Conservation (phyloP, 768 basidiomycete species). For the Trametes meyenii region DNA sequence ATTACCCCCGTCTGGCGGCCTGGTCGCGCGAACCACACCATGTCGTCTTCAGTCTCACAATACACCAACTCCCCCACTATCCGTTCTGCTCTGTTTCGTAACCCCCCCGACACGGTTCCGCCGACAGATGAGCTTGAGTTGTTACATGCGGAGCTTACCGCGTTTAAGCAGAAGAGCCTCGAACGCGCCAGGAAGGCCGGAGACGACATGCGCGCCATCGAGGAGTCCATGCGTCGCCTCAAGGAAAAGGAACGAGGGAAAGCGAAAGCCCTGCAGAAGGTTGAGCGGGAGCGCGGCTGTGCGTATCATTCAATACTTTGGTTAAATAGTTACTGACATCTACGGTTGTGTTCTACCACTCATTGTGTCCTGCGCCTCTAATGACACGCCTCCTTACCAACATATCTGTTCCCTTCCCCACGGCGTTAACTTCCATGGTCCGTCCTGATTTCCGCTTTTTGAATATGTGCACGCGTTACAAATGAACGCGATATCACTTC, state of each 20-base stretch:
- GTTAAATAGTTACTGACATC: neutral
- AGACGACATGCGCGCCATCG: constrained; percentile 72
- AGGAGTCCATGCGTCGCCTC: constrained; percentile 75
- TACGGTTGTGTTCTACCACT: neutral
- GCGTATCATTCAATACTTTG: constrained; percentile 39
- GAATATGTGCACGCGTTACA: neutral
- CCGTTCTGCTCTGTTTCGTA: constrained; percentile 65
- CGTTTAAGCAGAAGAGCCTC: constrained; percentile 53
- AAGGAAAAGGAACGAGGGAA: constrained; percentile 79
- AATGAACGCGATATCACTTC: neutral
- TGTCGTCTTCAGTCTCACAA: constrained; percentile 63
- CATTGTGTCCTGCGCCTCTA: neutral
- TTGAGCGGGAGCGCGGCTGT: constrained; percentile 78
- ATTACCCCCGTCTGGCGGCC: constrained; percentile 4
- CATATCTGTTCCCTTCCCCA: neutral
- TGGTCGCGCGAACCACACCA: constrained; percentile 35
- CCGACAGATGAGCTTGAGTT: constrained; percentile 71
- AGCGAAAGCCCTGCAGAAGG: constrained; percentile 68
- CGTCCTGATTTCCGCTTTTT: neutral
- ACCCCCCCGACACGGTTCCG: constrained; percentile 65
- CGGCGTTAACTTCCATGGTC: neutral
- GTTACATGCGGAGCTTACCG: constrained; percentile 62
- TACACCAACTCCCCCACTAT: constrained; percentile 52
- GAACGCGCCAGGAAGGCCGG: constrained; percentile 75
- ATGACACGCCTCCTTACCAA: neutral